Evolutionary conservation across 768 basidiomycete species (phyloP).

Genomic region (Grammothele lineata): DNA sequence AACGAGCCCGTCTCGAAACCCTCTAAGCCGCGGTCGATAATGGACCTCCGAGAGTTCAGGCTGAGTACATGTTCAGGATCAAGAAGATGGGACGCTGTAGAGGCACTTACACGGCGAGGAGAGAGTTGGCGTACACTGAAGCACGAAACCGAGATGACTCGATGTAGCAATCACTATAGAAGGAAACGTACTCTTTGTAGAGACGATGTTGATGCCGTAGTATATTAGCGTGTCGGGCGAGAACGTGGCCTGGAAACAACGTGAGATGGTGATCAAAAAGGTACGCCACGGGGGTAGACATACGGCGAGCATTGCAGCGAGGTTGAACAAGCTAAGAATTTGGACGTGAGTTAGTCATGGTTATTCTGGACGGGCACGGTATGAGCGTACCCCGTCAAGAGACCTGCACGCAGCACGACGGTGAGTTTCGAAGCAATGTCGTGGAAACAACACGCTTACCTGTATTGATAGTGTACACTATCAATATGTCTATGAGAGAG

Average conservation of each 20-base stretch:
- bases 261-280: background rate
- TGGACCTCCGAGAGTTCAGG: conserved; percentile 2
- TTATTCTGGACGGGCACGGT: too few relatives aligned
- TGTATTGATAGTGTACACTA: conserved; percentile 1
- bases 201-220: background rate
- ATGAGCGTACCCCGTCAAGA: too few relatives aligned
- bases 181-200: background rate
- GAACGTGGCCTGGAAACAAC: background rate
- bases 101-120: background rate
- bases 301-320: background rate
- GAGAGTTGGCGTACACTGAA: conserved; percentile 1
- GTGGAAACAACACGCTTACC: too few relatives aligned
- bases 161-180: too few relatives aligned
- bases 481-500: conserved; percentile 1
- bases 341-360: background rate
- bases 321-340: background rate
- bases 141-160: background rate
- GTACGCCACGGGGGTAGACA: background rate
- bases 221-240: background rate
- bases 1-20: conserved; percentile 12
- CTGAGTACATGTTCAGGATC: background rate
- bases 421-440: too few relatives aligned
- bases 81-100: background rate
- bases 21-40: conserved; percentile 6
- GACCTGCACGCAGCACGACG: too few relatives aligned